Conservation (phyloP, 805 yeast genomes). For the Candida sithepensis region DNA sequence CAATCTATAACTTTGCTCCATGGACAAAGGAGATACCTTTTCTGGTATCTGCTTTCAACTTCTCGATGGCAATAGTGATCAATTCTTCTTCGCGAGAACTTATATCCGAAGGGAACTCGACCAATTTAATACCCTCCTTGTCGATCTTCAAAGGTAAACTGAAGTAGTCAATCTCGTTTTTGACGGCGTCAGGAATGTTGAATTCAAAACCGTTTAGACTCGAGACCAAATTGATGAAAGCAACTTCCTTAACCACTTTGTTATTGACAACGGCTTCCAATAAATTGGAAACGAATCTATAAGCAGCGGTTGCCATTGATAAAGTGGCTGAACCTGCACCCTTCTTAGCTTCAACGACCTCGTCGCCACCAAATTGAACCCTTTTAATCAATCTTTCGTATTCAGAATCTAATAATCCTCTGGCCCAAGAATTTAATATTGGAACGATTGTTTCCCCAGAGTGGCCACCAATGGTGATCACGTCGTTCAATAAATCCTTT, state of each 20-base stretch:
- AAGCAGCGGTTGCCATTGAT: constrained; percentile 95
- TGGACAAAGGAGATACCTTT: constrained; percentile 24
- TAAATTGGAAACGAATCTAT: constrained; percentile 61
- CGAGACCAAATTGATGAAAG: constrained; percentile 51
- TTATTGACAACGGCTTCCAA: constrained; percentile 19
- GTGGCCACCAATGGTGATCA: constrained; percentile 78
- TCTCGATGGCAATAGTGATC: constrained; percentile 14
- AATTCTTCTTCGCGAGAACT: constrained; percentile 12
- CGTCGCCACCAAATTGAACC: constrained; percentile 88
- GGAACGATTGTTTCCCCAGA: constrained; percentile 94
- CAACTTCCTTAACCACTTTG: constrained; percentile 37
- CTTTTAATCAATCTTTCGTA: constrained; percentile 67
- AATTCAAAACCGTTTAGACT: constrained; percentile 43
- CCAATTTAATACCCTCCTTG: constrained; percentile 32
- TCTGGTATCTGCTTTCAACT: constrained; percentile 16
- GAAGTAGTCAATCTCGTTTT: constrained; percentile 38
- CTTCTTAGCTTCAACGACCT: constrained; percentile 91
- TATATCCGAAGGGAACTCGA: constrained; percentile 16
- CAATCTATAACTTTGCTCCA: constrained; percentile 15
- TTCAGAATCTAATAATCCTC: constrained; percentile 3
- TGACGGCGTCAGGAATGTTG: constrained; percentile 19
- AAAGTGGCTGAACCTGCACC: constrained; percentile 95
- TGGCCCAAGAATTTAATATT: constrained; percentile 18
- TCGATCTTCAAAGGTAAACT: constrained; percentile 44
- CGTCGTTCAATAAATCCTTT: constrained; percentile 33